Evolutionary conservation across 768 basidiomycete species (phyloP), one percentile per base, ranked within the genome.

Genomic region (Auricularia heimuer): DNA sequence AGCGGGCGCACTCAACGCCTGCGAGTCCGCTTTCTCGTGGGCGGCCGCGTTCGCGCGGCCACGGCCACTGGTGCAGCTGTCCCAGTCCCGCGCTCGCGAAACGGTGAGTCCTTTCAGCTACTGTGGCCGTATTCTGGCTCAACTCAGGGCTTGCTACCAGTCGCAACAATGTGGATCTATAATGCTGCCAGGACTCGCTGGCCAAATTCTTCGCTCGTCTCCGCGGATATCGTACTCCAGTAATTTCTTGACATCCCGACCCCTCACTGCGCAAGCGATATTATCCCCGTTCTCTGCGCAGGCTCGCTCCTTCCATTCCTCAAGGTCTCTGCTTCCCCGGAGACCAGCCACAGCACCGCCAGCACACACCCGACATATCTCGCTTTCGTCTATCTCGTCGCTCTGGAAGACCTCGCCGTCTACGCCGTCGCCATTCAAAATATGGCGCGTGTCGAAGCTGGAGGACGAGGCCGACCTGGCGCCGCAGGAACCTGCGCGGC

Each of bases 401-500:
- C 62, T 65, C 34, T 61, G 62, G 45, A 42, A 63, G 33, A 44
- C 54, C 18, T 3, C 10, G 24, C 62, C 60, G 4, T 61, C 39
- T 33, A 54, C 29, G 34, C 63, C 60, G 12, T 39, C 62, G 16
- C 68, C 66, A 36, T 42, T 68, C 10, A 51, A 61, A 24, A 56
- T 64, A 3, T 65, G 58, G 56, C 66, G 61, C 21, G 66, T 71
- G 6, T 37, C 39, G 8, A 54, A 66, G 11, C 63, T 71, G 18
- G 92, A 94, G 70, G 87, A 85, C 3, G 88, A 87, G 54, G 92
- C 87, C 14, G 89, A 94, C 68, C 82, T 86, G 4, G 77, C 85
- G 67, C 89, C 89, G 0, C 77, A 86, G 67, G 85, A 92, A 75
- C 75, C 89, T 24, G 68, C 77, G 24, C 89, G 86, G 69, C 92